Base-by-base conservation (phyloP, 176 grass and related monocot genomes). In the Aegilops longissima region DNA sequence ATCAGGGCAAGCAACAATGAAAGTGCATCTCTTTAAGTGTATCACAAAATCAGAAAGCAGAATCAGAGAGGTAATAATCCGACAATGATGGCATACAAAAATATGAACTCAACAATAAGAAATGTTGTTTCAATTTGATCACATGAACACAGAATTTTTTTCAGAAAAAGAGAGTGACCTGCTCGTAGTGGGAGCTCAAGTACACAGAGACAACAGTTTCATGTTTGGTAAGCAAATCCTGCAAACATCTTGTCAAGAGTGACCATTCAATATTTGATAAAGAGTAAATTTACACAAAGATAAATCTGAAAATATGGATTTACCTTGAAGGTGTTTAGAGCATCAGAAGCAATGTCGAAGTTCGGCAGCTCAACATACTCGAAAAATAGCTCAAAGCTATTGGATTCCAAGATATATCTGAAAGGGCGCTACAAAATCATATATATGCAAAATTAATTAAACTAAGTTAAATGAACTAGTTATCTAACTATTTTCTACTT, bases 321-420 rank as follows among this genome's bases (percentile, higher is more conserved):
- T 80, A 91, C 93, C 90, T 95, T 95, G 93, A 95, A 95, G n/a
- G 93, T 95, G 72, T 63, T 76, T 54, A 93, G 80, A 87, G 91
- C 91, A 91, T 95, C 93, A 42, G 91, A 95, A 84, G 93, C 93
- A 92, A 95, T 95, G 77, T 95, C 93, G 45, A 95, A 95, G 70
- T 90, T 95, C 9, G 88, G 93, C 44, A 95, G 82, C 76, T 95
- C 93, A 21, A 90, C 93, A 76, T 95, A 95, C 77, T 93, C 83
- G 75, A 95, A 93, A 86, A 95, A 95, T 45, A 95, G 83, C 36
- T 95, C 91, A 70, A 93, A 95, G 86, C 91, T 95, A 84, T 77
- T 71, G 70, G 93, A 95, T 81, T 92, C 90, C 65, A 95, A 79
- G 66, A 95, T 90, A 76, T 90, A 92, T 87, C 90, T 95, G 93